Conservation (phyloP, 2,329 filamentous ascomycete species). For the Fusarium oligoseptatum region DNA sequence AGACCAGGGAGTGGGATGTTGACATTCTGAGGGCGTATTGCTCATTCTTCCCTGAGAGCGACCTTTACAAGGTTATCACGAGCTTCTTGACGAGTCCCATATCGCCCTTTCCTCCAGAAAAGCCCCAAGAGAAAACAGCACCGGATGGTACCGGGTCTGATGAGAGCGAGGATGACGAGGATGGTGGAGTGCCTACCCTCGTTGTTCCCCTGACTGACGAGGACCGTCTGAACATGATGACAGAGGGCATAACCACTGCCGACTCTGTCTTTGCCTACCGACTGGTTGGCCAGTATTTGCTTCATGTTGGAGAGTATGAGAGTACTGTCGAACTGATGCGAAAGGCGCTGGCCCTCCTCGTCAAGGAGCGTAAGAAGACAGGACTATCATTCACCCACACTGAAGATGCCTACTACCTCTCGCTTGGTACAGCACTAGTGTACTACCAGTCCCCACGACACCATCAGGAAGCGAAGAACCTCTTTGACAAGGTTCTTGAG, state of each 20-base stretch:
- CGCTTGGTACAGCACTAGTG: constrained; percentile 88
- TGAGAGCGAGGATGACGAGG: constrained; percentile 71
- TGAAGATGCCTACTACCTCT: constrained; percentile 79
- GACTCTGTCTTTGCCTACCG: constrained; percentile 86
- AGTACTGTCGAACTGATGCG: constrained; percentile 83
- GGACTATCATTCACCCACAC: constrained; percentile 78
- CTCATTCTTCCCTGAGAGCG: constrained; percentile 84
- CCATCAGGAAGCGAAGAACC: constrained; percentile 86
- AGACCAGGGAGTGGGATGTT: constrained; percentile 81
- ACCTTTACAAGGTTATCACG: constrained; percentile 83
- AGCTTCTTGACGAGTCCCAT: constrained; percentile 86
- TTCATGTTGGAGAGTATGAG: constrained; percentile 87
- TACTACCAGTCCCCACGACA: constrained; percentile 91
- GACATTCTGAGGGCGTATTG: constrained; percentile 85
- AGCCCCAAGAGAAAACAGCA: constrained; percentile 41
- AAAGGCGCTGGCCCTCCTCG: constrained; percentile 75
- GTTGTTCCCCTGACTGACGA: constrained; percentile 76
- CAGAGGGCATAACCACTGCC: constrained; percentile 74
- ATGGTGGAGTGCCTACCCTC: constrained; percentile 66
- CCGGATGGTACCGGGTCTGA: constrained; percentile 57
- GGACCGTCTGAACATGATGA: constrained; percentile 85
- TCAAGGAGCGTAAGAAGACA: constrained; percentile 72
- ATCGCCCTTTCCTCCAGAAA: constrained; percentile 78
- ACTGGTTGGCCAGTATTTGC: constrained; percentile 85
- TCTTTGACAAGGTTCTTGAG: constrained; percentile 86